phyloP scores from a whole-genome alignment of 2,329 filamentous ascomycete genomes.

The Dactylonectria macrodidyma region DNA sequence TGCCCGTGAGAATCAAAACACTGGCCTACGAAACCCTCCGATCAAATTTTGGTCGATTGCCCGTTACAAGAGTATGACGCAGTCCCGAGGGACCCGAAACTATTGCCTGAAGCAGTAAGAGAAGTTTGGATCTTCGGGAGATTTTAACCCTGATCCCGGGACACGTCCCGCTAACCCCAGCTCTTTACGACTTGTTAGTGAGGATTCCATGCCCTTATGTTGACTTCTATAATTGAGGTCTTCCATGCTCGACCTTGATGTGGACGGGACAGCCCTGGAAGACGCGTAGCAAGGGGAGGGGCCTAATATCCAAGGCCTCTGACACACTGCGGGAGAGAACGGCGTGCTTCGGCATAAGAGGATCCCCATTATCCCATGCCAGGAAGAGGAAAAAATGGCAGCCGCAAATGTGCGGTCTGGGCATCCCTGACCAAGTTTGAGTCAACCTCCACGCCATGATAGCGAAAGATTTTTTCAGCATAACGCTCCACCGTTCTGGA shows the following conservation, averaged over 20 bases:
- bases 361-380: constrained; percentile 27
- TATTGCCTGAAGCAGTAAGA: constrained; percentile 33
- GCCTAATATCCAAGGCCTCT: constrained; percentile 24
- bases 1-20: constrained; percentile 28
- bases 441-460: constrained; percentile 35
- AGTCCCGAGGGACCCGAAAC: constrained; percentile 34
- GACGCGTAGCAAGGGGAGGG: constrained; percentile 28
- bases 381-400: constrained; percentile 38
- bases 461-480: constrained; percentile 43
- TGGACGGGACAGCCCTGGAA: constrained; percentile 33
- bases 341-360: constrained; percentile 22
- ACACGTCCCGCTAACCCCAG: constrained; percentile 29
- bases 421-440: constrained; percentile 43
- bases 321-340: constrained; percentile 25
- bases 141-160: constrained; percentile 33
- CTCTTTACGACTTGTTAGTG: constrained; percentile 28
- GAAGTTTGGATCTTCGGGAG: constrained; percentile 25
- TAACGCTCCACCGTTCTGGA: constrained; percentile 44
- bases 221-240: constrained; percentile 29
- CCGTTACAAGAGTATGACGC: constrained; percentile 31
- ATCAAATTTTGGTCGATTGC: constrained; percentile 19
- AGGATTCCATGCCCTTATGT: constrained; percentile 36
- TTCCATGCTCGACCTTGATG: constrained; percentile 31
- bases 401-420: constrained; percentile 44
- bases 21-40: constrained; percentile 32